These are phyloP conservation scores for Pontederia crassipes DNA, from an alignment of 176 grass and related monocot species.

Conservation along the genomic window DNA sequence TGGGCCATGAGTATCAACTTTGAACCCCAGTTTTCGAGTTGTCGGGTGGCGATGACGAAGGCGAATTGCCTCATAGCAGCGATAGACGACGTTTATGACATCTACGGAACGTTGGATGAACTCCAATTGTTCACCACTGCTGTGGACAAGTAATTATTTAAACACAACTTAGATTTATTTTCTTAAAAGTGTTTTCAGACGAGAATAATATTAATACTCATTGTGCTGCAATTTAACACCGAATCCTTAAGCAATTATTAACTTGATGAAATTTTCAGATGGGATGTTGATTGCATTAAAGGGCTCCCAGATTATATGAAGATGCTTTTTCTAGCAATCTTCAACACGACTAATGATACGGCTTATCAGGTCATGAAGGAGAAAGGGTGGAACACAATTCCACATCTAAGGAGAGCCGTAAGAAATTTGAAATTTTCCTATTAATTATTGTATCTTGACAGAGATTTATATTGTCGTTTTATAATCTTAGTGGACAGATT, in stretches of 20 bases:
- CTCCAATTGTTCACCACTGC: neutral
- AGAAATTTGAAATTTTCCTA: neutral
- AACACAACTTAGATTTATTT: neutral
- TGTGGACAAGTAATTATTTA: neutral
- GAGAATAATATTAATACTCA: too few relatives aligned
- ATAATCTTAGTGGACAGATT: neutral
- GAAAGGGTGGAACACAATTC: slow-evolving; percentile 9
- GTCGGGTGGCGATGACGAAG: neutral
- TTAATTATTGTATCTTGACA: too few relatives aligned
- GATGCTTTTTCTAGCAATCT: slow-evolving; percentile 14
- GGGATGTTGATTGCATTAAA: slow-evolving; percentile 7
- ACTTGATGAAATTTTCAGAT: slow-evolving; percentile 1
- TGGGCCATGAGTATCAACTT: neutral
- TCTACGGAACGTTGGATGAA: slow-evolving; percentile 1
- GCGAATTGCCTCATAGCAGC: slow-evolving; percentile 4
- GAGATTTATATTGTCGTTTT: too few relatives aligned
- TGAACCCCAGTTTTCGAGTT: slow-evolving; percentile 10
- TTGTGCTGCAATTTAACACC: neutral
- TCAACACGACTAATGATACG: slow-evolving; percentile 12
- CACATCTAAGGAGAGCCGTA: slow-evolving; percentile 17
- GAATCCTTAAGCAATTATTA: too few relatives aligned
- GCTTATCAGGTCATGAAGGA: slow-evolving; percentile 6
- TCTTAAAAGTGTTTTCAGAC: neutral
- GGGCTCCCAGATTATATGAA: slow-evolving; percentile 17
- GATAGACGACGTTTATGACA: slow-evolving; percentile 11